Conservation (phyloP, 495 filamentous ascomycete species). For the Podospora appendiculata region DNA sequence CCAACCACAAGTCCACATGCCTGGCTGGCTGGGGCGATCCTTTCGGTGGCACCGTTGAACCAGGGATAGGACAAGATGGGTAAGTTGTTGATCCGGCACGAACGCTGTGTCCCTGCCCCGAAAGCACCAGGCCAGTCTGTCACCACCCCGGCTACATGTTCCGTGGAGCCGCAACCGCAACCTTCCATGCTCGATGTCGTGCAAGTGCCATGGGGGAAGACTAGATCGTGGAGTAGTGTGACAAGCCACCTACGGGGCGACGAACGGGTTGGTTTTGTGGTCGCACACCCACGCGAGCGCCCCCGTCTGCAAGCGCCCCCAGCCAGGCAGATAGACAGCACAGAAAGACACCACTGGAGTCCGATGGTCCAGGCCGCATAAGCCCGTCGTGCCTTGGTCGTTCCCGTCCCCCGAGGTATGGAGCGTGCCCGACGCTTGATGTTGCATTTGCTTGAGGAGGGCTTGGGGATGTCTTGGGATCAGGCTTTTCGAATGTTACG, state of each 20-base stretch:
- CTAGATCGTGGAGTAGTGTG: not conserved
- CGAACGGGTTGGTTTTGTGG: not conserved
- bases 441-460: not conserved
- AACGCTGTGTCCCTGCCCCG: too few relatives aligned
- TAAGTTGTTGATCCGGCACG: too few relatives aligned
- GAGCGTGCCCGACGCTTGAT: not conserved
- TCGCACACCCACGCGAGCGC: not conserved
- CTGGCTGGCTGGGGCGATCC: too few relatives aligned
- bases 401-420: not conserved
- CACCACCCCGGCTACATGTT: too few relatives aligned
- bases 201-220: not conserved
- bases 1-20: too few relatives aligned
- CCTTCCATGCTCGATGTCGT: not conserved
- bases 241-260: not conserved
- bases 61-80: too few relatives aligned
- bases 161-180: too few relatives aligned
- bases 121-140: too few relatives aligned
- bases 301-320: not conserved
- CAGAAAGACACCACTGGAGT: not conserved
- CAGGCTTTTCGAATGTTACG: not conserved
- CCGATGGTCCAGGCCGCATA: not conserved
- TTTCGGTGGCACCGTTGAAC: too few relatives aligned
- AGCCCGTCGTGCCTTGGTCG: not conserved
- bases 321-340: too few relatives aligned
- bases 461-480: not conserved